These are phyloP conservation scores for Didymellaceae sp. DNA, from an alignment of 2,329 filamentous ascomycete species.

Conservation along the genomic window DNA sequence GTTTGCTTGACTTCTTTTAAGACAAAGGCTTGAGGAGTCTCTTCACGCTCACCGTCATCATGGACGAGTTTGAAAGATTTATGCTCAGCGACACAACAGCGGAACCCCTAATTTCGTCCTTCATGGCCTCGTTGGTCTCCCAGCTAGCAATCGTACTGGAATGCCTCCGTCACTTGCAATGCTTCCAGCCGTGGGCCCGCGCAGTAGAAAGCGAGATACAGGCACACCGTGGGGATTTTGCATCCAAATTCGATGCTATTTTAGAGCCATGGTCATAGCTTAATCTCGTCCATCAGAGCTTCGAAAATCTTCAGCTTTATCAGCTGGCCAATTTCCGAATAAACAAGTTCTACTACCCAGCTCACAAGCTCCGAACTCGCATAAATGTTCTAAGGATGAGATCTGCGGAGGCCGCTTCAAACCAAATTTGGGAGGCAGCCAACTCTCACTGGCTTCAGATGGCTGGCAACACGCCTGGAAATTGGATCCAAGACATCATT, in stretches of 20 bases:
- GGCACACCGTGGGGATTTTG: neutral
- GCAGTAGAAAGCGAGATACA: slow-evolving; percentile 40
- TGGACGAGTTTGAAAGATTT: slow-evolving; percentile 6
- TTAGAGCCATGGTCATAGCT: neutral
- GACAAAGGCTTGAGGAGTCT: neutral
- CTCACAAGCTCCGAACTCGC: slow-evolving; percentile 54
- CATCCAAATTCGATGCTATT: neutral
- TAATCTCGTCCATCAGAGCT: neutral
- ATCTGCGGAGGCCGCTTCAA: slow-evolving; percentile 55
- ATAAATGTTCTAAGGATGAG: slow-evolving; percentile 47
- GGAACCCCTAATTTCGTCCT: slow-evolving; percentile 13
- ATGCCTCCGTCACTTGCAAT: slow-evolving; percentile 53
- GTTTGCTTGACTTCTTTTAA: neutral
- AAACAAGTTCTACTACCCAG: slow-evolving; percentile 49
- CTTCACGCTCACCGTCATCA: neutral
- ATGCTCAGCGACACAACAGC: neutral
- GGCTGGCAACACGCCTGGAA: neutral
- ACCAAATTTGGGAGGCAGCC: slow-evolving; percentile 53
- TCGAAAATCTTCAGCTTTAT: neutral
- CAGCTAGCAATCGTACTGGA: slow-evolving; percentile 57
- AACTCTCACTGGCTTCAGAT: slow-evolving; percentile 25
- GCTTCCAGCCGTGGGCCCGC: slow-evolving; percentile 58
- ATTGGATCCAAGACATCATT: neutral
- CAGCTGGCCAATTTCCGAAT: slow-evolving; percentile 13
- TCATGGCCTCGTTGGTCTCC: slow-evolving; percentile 42